Percentiles rank a stretch among this genome's conserved stretches.
Conservation (phyloP, 2,329 filamentous ascomycete species). For the Trichoderma polysporum region DNA sequence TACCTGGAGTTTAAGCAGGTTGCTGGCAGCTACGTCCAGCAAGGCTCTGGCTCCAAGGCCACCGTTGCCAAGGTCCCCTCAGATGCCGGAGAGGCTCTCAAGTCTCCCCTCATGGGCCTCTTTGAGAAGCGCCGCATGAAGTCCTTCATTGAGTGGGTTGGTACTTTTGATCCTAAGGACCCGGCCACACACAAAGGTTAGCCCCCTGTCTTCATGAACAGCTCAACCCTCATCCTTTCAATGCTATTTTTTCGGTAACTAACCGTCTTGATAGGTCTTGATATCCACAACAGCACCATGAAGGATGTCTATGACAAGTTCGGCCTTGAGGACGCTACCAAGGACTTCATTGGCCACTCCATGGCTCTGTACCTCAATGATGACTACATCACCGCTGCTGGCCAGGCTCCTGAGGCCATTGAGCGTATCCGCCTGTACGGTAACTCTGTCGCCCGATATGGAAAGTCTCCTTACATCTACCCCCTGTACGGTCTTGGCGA, state of each 20-base stretch:
- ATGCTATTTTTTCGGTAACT: background rate
- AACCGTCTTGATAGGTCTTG: slow-evolving; percentile 59
- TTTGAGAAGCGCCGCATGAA: slow-evolving; percentile 98
- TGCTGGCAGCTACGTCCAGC: slow-evolving; percentile 93
- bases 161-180: slow-evolving; percentile 78
- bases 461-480: slow-evolving; percentile 99
- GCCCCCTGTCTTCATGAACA: background rate
- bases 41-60: slow-evolving; percentile 75
- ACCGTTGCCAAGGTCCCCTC: slow-evolving; percentile 97
- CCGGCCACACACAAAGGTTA: slow-evolving; percentile 84
- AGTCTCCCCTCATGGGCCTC: slow-evolving; percentile 91
- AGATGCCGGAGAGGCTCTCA: slow-evolving; percentile 84
- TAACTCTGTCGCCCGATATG: slow-evolving; percentile 95
- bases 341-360: slow-evolving; percentile 95
- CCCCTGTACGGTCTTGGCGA: slow-evolving; percentile 96
- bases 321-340: slow-evolving; percentile 81
- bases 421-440: slow-evolving; percentile 94
- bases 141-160: slow-evolving; percentile 95
- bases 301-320: slow-evolving; percentile 99
- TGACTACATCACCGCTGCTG: slow-evolving; percentile 73
- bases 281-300: slow-evolving; percentile 80
- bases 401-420: slow-evolving; percentile 78
- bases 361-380: slow-evolving; percentile 96
- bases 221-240: background rate
- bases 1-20: slow-evolving; percentile 95